These are phyloP conservation scores for Russula olivacea DNA, from an alignment of 768 basidiomycete species.

Conservation along the genomic window DNA sequence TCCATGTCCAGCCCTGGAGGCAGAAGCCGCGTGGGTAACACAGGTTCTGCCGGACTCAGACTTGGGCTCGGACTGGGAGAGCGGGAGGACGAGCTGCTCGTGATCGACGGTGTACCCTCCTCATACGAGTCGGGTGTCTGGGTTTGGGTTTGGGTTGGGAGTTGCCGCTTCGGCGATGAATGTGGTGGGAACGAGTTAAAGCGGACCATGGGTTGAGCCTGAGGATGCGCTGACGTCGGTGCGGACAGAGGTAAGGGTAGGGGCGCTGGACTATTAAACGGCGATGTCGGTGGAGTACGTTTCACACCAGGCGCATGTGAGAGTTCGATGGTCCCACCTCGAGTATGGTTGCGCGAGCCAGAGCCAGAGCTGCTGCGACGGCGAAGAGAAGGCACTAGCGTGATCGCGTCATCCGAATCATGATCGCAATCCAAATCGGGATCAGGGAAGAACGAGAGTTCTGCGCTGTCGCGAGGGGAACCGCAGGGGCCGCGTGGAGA, in stretches of 20 bases:
- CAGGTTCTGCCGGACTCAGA: constrained; percentile 4
- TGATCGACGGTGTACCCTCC: constrained; percentile 22
- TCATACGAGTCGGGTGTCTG: constrained; percentile 5
- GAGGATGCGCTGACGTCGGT: constrained; percentile 5
- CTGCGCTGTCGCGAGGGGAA: constrained; percentile 7
- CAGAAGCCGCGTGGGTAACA: background rate
- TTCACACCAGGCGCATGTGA: constrained; percentile 11
- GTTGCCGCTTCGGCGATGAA: constrained; percentile 4
- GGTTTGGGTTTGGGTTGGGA: background rate
- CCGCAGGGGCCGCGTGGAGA: background rate
- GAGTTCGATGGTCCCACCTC: constrained; percentile 11
- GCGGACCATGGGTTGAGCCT: constrained; percentile 5
- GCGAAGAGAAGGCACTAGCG: constrained; percentile 14
- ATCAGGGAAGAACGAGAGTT: constrained; percentile 6
- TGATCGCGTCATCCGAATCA: constrained; percentile 18
- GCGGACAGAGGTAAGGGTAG: background rate
- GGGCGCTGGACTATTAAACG: constrained; percentile 10
- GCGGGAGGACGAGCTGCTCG: constrained; percentile 21
- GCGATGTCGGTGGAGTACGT: constrained; percentile 21
- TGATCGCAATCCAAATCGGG: constrained; percentile 20
- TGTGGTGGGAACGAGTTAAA: constrained; percentile 24
- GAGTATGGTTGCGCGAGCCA: constrained; percentile 19
- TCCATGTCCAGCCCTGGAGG: background rate
- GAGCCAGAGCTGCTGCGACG: constrained; percentile 11
- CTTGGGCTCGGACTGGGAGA: constrained; percentile 19